A percentile compares a stretch with the other conserved stretches of the same genome.
These are phyloP conservation scores for Peronospora farinosa DNA, from an alignment of 352 stramenopile genomes.

Conservation along the genomic window DNA sequence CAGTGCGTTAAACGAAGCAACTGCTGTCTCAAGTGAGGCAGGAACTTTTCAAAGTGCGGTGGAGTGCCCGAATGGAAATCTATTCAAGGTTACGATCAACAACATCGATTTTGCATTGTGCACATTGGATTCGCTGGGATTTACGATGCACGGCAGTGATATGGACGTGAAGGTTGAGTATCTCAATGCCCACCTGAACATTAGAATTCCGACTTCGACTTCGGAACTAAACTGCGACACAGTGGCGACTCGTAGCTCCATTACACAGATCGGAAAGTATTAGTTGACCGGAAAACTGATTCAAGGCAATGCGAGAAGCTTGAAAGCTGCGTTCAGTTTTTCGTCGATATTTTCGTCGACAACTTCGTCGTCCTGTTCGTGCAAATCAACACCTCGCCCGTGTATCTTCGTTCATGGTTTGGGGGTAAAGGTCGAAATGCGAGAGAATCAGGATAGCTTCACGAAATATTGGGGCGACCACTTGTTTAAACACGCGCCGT, in stretches of 20 bases:
- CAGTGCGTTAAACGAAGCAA: slow-evolving; percentile 12
- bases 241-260: slow-evolving; percentile 10
- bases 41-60: slow-evolving; percentile 5
- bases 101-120: slow-evolving; percentile 37
- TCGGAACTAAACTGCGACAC: slow-evolving; percentile 8
- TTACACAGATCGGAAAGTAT: slow-evolving; percentile 11
- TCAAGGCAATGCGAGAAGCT: slow-evolving; percentile 3
- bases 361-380: neutral
- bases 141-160: slow-evolving; percentile 26
- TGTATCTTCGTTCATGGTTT: slow-evolving; percentile 21
- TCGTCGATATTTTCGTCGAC: neutral
- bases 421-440: neutral
- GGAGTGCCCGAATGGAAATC: slow-evolving; percentile 21
- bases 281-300: slow-evolving; percentile 19
- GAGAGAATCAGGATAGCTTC: slow-evolving; percentile 6
- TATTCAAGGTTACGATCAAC: slow-evolving; percentile 27
- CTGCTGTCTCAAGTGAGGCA: slow-evolving; percentile 1
- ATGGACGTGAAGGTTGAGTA: slow-evolving; percentile 32
- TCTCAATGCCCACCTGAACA: slow-evolving; percentile 4
- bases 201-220: slow-evolving; percentile 8
- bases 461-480: slow-evolving; percentile 8
- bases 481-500: slow-evolving; percentile 16
- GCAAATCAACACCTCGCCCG: slow-evolving; percentile 6
- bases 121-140: slow-evolving; percentile 17
- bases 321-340: slow-evolving; percentile 11